Evolutionary conservation across 1,284 basidiomycete species (phyloP), one percentile per base, ranked within the genome.

Genomic region (Trametes pubescens): DNA sequence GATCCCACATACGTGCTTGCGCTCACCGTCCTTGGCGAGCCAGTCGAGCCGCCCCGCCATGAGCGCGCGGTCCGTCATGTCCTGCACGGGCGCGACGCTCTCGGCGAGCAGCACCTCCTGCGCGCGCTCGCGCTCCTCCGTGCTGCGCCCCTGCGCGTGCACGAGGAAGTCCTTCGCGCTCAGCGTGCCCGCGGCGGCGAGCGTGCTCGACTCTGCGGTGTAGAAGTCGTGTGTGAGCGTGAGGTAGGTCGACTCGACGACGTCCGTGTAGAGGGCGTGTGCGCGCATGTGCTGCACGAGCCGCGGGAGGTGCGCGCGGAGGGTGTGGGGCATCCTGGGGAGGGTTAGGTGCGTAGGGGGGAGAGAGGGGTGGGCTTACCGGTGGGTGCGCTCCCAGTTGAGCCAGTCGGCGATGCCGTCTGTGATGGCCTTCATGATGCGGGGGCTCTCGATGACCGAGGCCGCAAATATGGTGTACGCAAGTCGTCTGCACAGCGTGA

Each of bases 361-460:
- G 35, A 35, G 22, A 29, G n/a, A 13, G 24, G 13, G 34, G 24
- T 29, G 49, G 24, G 69, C 77, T 67, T 62, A 82, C 81, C 77
- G 77, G n/a, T 79, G 72, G 11, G 79, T 74, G 18, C 90, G 82
- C 73, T 92, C 91, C 68, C 72, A 81, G 1, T 76, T 74, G 4
- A 84, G 73, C 90, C 92, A 92, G 11, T 79, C 76, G 29, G 77
- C 69, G 1, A 93, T 72, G n/a, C 85, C 84, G 1, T 73, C 72
- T 21, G 79, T 78, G 26, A 92, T 77, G 53, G 78, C 81, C 1
- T 79, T 73, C 14, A 77, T 76, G 4, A 92, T 78, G 4, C 74
- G 65, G 0, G 79, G 73, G 64, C 84, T 81, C 16, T 80, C 80
- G 65, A 91, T 87, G 48, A 93, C 80, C 2, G 73, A 69, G 9